Evolutionary conservation across 768 basidiomycete genomes (phyloP).

Genomic region (Phaeotremella fagi): DNA sequence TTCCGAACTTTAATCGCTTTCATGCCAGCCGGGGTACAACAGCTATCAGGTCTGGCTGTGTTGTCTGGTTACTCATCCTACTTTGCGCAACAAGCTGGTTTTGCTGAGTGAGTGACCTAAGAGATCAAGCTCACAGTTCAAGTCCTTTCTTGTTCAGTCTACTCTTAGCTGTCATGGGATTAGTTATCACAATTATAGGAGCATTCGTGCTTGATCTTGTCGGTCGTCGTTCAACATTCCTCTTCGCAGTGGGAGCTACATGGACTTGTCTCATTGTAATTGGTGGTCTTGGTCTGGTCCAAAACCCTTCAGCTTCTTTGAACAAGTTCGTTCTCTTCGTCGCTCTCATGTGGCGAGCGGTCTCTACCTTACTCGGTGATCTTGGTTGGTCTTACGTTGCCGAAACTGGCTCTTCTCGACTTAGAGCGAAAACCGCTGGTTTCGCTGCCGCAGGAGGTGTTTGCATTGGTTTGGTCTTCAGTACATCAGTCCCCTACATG

Average conservation of each 20-base stretch:
- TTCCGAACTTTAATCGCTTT: constrained; percentile 35
- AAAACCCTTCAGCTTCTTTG: constrained; percentile 4
- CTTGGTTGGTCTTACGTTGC: constrained; percentile 28
- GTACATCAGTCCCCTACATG: constrained; percentile 27
- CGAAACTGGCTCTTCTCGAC: constrained; percentile 27
- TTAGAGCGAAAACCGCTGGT: constrained; percentile 36
- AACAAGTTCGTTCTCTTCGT: constrained; percentile 18
- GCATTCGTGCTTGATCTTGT: neutral
- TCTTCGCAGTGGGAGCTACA: neutral
- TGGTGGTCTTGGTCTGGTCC: neutral
- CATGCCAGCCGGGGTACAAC: constrained; percentile 18
- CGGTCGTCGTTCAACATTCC: neutral
- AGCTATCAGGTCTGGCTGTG: constrained; percentile 12
- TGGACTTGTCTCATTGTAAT: constrained; percentile 4
- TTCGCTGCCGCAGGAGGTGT: constrained; percentile 23
- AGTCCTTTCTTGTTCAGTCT: constrained; percentile 4
- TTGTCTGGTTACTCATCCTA: constrained; percentile 11
- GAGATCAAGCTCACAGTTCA: too few relatives aligned
- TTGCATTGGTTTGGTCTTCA: constrained; percentile 24
- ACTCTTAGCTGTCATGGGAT: neutral
- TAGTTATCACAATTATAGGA: neutral
- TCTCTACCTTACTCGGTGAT: constrained; percentile 18
- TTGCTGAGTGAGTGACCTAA: constrained; percentile 26
- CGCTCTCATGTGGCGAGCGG: constrained; percentile 24
- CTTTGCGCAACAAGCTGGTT: constrained; percentile 11